A percentile compares a stretch with the other conserved stretches of the same genome.
Conservation (phyloP, 2,329 filamentous ascomycete species). For the Phialocephala subalpina region DNA sequence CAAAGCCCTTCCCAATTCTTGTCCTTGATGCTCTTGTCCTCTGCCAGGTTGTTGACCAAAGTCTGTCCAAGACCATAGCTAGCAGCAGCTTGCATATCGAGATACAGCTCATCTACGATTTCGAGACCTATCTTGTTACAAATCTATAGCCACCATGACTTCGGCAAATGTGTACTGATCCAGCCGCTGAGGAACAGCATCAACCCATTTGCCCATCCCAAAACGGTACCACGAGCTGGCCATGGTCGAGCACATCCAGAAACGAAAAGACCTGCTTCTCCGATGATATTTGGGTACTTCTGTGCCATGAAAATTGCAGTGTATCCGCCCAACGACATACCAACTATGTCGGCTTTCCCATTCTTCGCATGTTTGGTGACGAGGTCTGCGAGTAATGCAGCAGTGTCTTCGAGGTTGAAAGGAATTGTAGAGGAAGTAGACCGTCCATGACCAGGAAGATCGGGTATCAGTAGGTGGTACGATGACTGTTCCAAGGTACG, state of each 20-base stretch:
- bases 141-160: background rate
- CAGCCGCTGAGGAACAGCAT: slow-evolving; percentile 1
- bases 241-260: slow-evolving; percentile 10
- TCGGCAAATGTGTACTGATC: slow-evolving; percentile 5
- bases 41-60: background rate
- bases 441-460: slow-evolving; percentile 8
- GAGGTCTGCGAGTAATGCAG: slow-evolving; percentile 8
- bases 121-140: background rate
- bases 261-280: slow-evolving; percentile 14
- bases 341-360: slow-evolving; percentile 13
- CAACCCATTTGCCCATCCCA: slow-evolving; percentile 6
- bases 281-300: slow-evolving; percentile 14
- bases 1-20: slow-evolving; percentile 9
- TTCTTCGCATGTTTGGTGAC: slow-evolving; percentile 18
- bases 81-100: slow-evolving; percentile 12
- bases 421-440: slow-evolving; percentile 6
- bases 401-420: slow-evolving; percentile 12
- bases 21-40: background rate
- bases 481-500: background rate
- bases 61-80: background rate
- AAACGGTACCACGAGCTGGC: slow-evolving; percentile 4
- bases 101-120: background rate
- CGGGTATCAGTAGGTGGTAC: slow-evolving; percentile 17
- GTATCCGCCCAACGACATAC: slow-evolving; percentile 15
- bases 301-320: slow-evolving; percentile 1